These are phyloP conservation scores for Tremella yokohamensis DNA, from an alignment of 768 basidiomycete species.

Conservation along the genomic window DNA sequence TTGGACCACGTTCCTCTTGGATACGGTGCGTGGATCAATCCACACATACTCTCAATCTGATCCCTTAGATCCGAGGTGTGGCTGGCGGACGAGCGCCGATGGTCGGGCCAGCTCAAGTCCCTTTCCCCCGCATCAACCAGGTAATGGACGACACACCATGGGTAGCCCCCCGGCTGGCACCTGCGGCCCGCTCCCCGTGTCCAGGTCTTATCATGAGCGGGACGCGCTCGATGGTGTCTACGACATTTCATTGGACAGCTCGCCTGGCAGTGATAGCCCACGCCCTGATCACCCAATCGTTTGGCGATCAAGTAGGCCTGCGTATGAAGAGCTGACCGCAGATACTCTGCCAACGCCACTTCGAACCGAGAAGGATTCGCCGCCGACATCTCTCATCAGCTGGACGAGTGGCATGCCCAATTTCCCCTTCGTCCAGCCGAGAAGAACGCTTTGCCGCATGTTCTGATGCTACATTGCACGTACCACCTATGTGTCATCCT, in stretches of 20 bases:
- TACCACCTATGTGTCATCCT: slow-evolving; percentile 22
- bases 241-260: slow-evolving; percentile 23
- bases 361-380: slow-evolving; percentile 1
- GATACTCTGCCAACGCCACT: slow-evolving; percentile 10
- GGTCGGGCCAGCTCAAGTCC: slow-evolving; percentile 5
- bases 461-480: slow-evolving; percentile 18
- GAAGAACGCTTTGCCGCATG: slow-evolving; percentile 18
- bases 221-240: slow-evolving; percentile 17
- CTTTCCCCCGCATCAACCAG: slow-evolving; percentile 6
- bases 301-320: slow-evolving; percentile 5
- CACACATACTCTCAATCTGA: background rate
- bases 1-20: slow-evolving; percentile 20
- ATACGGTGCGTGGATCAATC: slow-evolving; percentile 9
- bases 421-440: slow-evolving; percentile 18
- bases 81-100: slow-evolving; percentile 24
- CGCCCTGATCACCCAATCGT: slow-evolving; percentile 10
- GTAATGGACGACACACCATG: slow-evolving; percentile 8
- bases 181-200: background rate
- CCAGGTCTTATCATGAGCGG: slow-evolving; percentile 9
- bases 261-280: slow-evolving; percentile 16
- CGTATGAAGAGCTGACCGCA: background rate
- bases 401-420: slow-evolving; percentile 16
- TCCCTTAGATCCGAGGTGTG: slow-evolving; percentile 16
- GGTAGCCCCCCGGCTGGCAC: slow-evolving; percentile 3
- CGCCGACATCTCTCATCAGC: slow-evolving; percentile 8